A percentile compares a stretch with the other conserved stretches of the same genome.
These are phyloP conservation scores for Aspergillaceae sp. DNA, from an alignment of 2,329 filamentous ascomycete genomes.

Conservation along the genomic window DNA sequence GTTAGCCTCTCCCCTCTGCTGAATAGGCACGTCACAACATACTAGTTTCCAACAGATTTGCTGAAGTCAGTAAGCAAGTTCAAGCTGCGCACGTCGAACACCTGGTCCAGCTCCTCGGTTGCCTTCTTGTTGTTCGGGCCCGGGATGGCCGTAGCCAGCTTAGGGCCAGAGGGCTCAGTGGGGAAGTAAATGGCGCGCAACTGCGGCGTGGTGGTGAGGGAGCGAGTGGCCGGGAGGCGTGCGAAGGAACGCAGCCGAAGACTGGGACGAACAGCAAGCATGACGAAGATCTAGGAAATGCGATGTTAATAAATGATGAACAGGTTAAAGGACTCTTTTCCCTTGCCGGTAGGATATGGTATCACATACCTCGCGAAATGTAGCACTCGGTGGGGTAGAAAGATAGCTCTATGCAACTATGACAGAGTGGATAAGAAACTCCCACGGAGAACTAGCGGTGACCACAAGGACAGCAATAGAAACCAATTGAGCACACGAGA, in stretches of 20 bases:
- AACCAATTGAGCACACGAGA: background rate
- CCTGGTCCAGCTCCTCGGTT: conserved; percentile 61
- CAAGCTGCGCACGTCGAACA: conserved; percentile 78
- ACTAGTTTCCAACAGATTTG: conserved; percentile 71
- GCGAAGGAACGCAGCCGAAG: conserved; percentile 24
- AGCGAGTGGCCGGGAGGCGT: conserved; percentile 26
- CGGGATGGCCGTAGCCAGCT: conserved; percentile 55
- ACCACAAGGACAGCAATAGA: background rate
- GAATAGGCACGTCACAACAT: conserved; percentile 11
- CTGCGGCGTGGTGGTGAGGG: conserved; percentile 28
- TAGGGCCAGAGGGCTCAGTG: conserved; percentile 50
- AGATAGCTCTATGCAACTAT: no score
- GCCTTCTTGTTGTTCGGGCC: conserved; percentile 65
- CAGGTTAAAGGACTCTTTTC: no score
- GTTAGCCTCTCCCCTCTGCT: conserved; percentile 10
- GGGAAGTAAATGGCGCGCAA: conserved; percentile 43
- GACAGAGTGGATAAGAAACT: background rate
- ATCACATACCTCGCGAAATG: no score
- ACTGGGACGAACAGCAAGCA: conserved; percentile 31
- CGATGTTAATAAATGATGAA: no score
- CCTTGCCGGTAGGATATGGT: no score
- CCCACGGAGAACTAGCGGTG: background rate
- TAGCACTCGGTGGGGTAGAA: no score
- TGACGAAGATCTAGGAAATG: conserved; percentile 8
- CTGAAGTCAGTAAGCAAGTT: conserved; percentile 75